Evolutionary conservation across 2,329 filamentous ascomycete genomes (phyloP).

Genomic region (Pseudocercospora crystallina): DNA sequence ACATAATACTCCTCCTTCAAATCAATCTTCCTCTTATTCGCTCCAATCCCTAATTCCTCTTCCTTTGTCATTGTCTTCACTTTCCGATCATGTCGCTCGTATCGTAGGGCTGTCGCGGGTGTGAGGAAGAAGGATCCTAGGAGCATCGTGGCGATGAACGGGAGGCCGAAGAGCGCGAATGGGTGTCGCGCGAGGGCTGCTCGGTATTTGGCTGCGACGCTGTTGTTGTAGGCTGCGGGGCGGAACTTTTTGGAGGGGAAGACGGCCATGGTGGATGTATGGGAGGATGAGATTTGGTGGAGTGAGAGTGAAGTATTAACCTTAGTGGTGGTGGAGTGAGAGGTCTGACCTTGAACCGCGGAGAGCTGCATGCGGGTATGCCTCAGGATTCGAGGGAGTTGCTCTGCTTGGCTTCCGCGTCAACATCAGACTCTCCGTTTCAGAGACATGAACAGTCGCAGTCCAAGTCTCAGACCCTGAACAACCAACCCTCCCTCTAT

Average conservation of each 20-base stretch:
- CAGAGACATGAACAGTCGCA: too few species aligned
- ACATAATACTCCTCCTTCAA: conserved; percentile 88
- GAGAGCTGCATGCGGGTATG: too few species aligned
- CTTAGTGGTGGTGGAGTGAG: conserved; percentile 1
- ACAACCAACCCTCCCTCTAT: too few species aligned
- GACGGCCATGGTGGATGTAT: conserved; percentile 30
- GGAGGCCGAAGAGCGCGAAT: conserved; percentile 89
- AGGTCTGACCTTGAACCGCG: neutral
- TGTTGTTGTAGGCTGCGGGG: conserved; percentile 63
- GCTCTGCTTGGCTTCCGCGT: neutral
- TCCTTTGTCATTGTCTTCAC: conserved; percentile 81
- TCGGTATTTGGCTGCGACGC: conserved; percentile 75
- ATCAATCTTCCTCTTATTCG: conserved; percentile 68
- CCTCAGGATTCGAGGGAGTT: neutral
- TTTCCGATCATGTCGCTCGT: conserved; percentile 89
- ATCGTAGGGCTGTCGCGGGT: conserved; percentile 87
- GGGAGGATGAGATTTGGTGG: neutral
- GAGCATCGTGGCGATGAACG: conserved; percentile 86
- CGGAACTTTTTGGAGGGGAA: conserved; percentile 56
- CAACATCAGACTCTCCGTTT: too few species aligned
- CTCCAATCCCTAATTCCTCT: conserved; percentile 80
- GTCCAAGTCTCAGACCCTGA: too few species aligned
- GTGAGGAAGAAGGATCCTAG: conserved; percentile 92
- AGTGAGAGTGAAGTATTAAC: neutral
- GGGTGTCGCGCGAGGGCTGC: conserved; percentile 72